Evolutionary conservation across 352 stramenopile species (phyloP).

Genomic region (Phytophthora meadii): DNA sequence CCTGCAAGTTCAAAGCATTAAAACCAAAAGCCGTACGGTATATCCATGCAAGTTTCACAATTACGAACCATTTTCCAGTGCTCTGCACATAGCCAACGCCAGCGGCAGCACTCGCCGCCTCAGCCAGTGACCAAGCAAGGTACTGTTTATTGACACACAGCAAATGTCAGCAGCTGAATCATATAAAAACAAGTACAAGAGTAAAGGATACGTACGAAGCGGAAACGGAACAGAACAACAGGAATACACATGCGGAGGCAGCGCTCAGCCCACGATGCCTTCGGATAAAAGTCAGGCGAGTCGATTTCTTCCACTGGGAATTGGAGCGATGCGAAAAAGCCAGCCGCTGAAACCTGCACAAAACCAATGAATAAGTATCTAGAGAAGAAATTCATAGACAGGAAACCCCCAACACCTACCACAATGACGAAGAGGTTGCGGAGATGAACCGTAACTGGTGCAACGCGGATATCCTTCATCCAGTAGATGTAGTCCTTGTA

Average conservation of each 20-base stretch:
- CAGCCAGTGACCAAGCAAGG: slow-evolving; percentile 87
- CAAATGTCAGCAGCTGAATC: slow-evolving; percentile 1
- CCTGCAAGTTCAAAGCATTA: slow-evolving; percentile 33
- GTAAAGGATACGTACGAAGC: slow-evolving; percentile 63
- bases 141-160: slow-evolving; percentile 52
- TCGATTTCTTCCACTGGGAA: slow-evolving; percentile 86
- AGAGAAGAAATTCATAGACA: neutral
- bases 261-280: slow-evolving; percentile 63
- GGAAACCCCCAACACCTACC: slow-evolving; percentile 39
- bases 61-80: slow-evolving; percentile 75
- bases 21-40: neutral
- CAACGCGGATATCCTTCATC: slow-evolving; percentile 77
- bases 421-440: slow-evolving; percentile 82
- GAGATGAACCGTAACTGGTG: slow-evolving; percentile 67
- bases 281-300: slow-evolving; percentile 71
- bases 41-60: neutral
- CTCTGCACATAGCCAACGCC: slow-evolving; percentile 81
- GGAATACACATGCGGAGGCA: slow-evolving; percentile 78
- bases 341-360: slow-evolving; percentile 63
- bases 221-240: slow-evolving; percentile 85
- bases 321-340: slow-evolving; percentile 78
- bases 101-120: slow-evolving; percentile 73
- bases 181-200: neutral
- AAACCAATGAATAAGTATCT: neutral
- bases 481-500: slow-evolving; percentile 87